These are phyloP conservation scores for Globomyces sp. DNA, from an alignment of 371 early-diverging fungal genomes.

Conservation along the genomic window DNA sequence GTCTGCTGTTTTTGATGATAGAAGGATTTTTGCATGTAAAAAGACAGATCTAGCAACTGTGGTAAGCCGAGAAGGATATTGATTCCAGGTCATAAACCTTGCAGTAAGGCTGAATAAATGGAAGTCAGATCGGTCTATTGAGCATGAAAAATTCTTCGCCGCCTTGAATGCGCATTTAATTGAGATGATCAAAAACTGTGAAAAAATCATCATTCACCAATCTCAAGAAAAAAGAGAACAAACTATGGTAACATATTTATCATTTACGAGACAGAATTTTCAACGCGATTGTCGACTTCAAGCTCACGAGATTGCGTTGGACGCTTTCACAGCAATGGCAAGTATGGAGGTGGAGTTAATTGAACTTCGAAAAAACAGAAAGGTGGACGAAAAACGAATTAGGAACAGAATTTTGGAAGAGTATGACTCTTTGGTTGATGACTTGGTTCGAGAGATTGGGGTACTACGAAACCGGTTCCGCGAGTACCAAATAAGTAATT, in stretches of 20 bases:
- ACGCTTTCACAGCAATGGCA: slow-evolving; percentile 40
- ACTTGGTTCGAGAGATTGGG: slow-evolving; percentile 52
- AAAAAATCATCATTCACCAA: slow-evolving; percentile 35
- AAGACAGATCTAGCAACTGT: slow-evolving; percentile 41
- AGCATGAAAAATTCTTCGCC: slow-evolving; percentile 45
- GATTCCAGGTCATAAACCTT: slow-evolving; percentile 35
- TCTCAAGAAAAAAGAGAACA: slow-evolving; percentile 44
- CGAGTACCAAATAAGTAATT: slow-evolving; percentile 52
- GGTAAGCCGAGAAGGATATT: slow-evolving; percentile 18
- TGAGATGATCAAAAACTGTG: slow-evolving; percentile 36
- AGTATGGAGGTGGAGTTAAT: slow-evolving; percentile 44
- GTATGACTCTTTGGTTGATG: slow-evolving; percentile 54
- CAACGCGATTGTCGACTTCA: slow-evolving; percentile 45
- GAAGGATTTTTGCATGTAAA: slow-evolving; percentile 40
- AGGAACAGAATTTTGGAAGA: slow-evolving; percentile 48
- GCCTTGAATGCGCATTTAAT: slow-evolving; percentile 35
- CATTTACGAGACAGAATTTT: slow-evolving; percentile 24
- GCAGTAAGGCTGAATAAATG: slow-evolving; percentile 41
- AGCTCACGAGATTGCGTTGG: slow-evolving; percentile 34
- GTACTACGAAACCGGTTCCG: slow-evolving; percentile 48
- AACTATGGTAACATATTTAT: slow-evolving; percentile 28
- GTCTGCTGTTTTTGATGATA: slow-evolving; percentile 24
- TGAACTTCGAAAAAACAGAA: slow-evolving; percentile 44
- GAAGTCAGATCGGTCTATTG: slow-evolving; percentile 35
- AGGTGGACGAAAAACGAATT: slow-evolving; percentile 48